A percentile compares a stretch with the other conserved stretches of the same genome.
Evolutionary conservation across 2,329 filamentous ascomycete species (phyloP).

Genomic region (Piedraia hortae): DNA sequence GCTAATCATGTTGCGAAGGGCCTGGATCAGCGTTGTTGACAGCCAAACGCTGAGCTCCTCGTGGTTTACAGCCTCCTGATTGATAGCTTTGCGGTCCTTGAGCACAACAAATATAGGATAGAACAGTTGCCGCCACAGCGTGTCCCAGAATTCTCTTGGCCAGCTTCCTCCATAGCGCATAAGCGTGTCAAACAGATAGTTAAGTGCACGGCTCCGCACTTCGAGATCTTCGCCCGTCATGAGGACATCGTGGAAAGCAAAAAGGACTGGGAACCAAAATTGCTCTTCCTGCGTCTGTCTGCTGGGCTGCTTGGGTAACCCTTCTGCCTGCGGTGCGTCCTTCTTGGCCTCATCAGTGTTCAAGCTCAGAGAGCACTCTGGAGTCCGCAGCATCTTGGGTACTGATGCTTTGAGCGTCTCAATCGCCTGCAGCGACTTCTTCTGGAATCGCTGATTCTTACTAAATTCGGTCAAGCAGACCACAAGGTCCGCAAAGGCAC

Average conservation of each 20-base stretch:
- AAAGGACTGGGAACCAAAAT: constrained; percentile 94
- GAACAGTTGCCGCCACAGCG: constrained; percentile 82
- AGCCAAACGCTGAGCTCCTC: constrained; percentile 97
- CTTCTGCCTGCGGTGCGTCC: constrained; percentile 16
- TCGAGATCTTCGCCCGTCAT: constrained; percentile 99
- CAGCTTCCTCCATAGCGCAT: constrained; percentile 78
- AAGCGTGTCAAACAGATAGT: constrained; percentile 88
- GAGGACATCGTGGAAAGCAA: constrained; percentile 92
- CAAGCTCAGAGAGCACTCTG: constrained; percentile 72
- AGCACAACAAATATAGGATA: constrained; percentile 98
- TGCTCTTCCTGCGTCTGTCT: constrained; percentile 84
- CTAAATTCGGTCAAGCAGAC: constrained; percentile 95
- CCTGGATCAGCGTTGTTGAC: constrained; percentile 97
- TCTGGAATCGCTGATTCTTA: constrained; percentile 95
- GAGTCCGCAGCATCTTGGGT: constrained; percentile 79
- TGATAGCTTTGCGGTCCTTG: constrained; percentile 68
- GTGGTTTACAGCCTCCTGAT: constrained; percentile 82
- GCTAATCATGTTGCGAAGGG: constrained; percentile 90
- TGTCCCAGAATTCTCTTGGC: constrained; percentile 90
- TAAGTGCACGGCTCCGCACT: constrained; percentile 64
- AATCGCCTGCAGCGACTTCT: constrained; percentile 89
- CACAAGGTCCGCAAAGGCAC: constrained; percentile 84
- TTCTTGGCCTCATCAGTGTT: constrained; percentile 19
- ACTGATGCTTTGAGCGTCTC: constrained; percentile 85
- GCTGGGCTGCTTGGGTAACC: constrained; percentile 33